Base-by-base conservation (phyloP, 2,329 filamentous ascomycete species). In the Coniella lustricola region DNA sequence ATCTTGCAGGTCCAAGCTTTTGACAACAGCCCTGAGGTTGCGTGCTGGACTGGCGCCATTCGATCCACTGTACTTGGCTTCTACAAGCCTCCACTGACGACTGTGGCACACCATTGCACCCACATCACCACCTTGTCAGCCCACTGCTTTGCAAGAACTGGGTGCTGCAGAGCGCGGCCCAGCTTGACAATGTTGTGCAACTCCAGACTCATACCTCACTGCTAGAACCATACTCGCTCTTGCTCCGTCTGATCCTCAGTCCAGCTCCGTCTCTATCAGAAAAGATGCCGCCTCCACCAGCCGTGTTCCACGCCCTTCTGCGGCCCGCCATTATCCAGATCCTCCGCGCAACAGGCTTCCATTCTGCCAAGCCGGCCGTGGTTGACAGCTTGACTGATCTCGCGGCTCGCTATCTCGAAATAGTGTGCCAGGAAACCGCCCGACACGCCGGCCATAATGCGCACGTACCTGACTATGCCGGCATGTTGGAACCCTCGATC, bases 271-370 rank as follows among this genome's bases (percentile, higher is more conserved):
- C 21, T 16, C 7, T 17, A 7, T n/a, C 8, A 21, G 13, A 8
- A 50, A 64, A 50, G 38, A 77, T 76, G 73, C 68, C 67, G 53
- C 67, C 60, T 29, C 71, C 70, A 3, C 65, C 69, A 9, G 65
- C 72, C n/a, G 66, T 77, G 49, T 77, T 73, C 69, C 84, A 88
- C 67, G 84, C 87, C 52, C 83, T 95, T 55, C 76, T 97, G 49
- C 88, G 90, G 36, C 91, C 91, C 2, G 84, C 84, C 41, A 81
- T 96, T 52, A 81, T 97, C 50, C 90, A 96, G 67, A 91, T 95
- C 60, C 81, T 97, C 44, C 89, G 91, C 61, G 88, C 90, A 25
- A 85, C 89, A 20, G 91, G 91, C 63, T 97, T 94, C 70, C 87
- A 94, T 64, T 77, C 84, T 36, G 87, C 89, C 44, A 82, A 82